A percentile compares a stretch with the other conserved stretches of the same genome.
phyloP scores from a whole-genome alignment of 768 basidiomycete genomes.

The Amanita phalloides region DNA sequence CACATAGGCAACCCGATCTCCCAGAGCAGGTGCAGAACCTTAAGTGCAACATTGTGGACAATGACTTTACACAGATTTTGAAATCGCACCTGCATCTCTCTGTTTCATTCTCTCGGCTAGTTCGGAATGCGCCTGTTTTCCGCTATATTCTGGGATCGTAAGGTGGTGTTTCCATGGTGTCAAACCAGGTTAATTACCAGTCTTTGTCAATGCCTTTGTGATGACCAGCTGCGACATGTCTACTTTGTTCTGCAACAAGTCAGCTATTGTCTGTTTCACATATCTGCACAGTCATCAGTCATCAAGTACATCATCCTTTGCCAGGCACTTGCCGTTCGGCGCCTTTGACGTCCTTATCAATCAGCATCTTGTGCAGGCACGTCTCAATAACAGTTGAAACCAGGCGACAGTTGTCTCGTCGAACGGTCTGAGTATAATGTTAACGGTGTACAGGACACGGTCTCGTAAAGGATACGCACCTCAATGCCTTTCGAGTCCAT shows the following conservation, averaged over 20 bases:
- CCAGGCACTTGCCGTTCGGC: constrained; percentile 71
- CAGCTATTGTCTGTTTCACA: constrained; percentile 86
- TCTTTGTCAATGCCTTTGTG: constrained; percentile 91
- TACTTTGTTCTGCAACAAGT: constrained; percentile 90
- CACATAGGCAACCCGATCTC: constrained; percentile 92
- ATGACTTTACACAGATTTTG: background rate
- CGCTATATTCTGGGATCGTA: constrained; percentile 62
- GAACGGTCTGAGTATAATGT: constrained; percentile 61
- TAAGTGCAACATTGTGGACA: background rate
- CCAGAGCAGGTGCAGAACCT: constrained; percentile 95
- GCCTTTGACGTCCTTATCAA: constrained; percentile 86
- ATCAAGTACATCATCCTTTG: background rate
- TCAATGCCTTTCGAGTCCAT: constrained; percentile 99
- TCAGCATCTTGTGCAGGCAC: constrained; percentile 95
- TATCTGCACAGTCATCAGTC: constrained; percentile 42
- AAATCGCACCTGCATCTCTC: constrained; percentile 69
- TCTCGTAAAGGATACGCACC: constrained; percentile 30
- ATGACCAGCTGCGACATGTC: constrained; percentile 99
- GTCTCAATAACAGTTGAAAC: constrained; percentile 98
- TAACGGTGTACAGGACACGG: background rate
- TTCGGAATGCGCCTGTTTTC: constrained; percentile 94
- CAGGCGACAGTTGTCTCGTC: constrained; percentile 96
- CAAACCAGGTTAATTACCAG: constrained; percentile 33
- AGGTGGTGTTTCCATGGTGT: background rate
- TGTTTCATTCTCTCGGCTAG: constrained; percentile 92